Percentiles rank a stretch among this genome's conserved stretches.
These are phyloP conservation scores for Symbiodinium natans DNA, from an alignment of 73 alveolate species.

Conservation along the genomic window DNA sequence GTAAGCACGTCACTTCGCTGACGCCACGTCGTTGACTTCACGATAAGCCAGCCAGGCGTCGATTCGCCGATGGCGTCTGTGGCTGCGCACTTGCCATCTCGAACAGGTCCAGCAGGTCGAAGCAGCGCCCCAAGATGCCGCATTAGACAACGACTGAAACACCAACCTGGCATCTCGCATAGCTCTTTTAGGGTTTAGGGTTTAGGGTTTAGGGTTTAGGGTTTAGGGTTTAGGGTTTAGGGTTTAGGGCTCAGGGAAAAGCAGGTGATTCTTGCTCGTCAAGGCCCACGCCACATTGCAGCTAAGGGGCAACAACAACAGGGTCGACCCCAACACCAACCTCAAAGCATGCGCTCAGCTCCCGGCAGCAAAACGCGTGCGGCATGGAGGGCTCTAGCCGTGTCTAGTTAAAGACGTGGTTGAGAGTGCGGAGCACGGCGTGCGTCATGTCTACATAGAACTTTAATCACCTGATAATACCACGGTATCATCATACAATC, in stretches of 20 bases:
- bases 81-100: conserved; percentile 39
- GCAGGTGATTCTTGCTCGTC: no score
- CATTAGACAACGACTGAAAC: conserved; percentile 87
- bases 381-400: no score
- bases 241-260: no score
- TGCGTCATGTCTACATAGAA: no score
- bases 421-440: no score
- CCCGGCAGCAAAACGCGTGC: background rate
- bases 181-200: no score
- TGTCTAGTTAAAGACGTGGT: no score
- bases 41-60: background rate
- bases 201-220: no score
- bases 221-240: no score
- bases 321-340: conserved; percentile 94
- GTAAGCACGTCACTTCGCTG: background rate
- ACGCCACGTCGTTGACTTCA: background rate
- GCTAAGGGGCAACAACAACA: conserved; percentile 40
- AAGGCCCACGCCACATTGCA: background rate
- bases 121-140: conserved; percentile 23
- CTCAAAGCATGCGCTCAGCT: background rate
- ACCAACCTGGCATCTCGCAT: background rate
- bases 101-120: conserved; percentile 28
- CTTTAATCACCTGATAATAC: no score
- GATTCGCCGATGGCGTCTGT: background rate
- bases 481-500: no score